These are phyloP conservation scores for Canna indica DNA, from an alignment of 176 grass and related monocot species.

Conservation along the genomic window DNA sequence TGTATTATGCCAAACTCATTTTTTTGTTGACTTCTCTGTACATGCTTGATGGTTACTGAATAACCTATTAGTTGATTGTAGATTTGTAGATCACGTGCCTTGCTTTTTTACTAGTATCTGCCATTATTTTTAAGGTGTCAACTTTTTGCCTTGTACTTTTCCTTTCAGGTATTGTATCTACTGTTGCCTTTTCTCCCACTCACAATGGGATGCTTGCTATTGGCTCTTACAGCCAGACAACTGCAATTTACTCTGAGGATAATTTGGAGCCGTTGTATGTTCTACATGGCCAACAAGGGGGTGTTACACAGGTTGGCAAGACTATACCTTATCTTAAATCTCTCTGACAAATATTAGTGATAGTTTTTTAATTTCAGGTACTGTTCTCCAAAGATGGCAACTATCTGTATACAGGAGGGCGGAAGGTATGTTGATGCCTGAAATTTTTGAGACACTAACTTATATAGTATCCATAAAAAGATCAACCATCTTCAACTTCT, in stretches of 20 bases:
- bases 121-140: neutral
- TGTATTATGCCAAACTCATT: neutral
- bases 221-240: conserved; percentile 88
- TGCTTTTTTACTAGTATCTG: neutral
- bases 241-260: conserved; percentile 67
- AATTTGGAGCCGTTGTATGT: conserved; percentile 89
- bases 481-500: neutral
- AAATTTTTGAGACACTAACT: neutral
- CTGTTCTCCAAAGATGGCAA: conserved; percentile 95
- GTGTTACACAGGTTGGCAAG: conserved; percentile 78
- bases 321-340: neutral
- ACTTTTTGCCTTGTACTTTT: neutral
- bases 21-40: too few species aligned
- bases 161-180: conserved; percentile 64
- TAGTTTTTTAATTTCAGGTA: conserved; percentile 38
- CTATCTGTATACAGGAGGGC: conserved; percentile 86
- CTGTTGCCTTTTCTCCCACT: conserved; percentile 67
- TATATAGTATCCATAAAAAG: neutral
- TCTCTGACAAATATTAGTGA: conserved; percentile 5
- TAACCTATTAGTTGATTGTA: neutral
- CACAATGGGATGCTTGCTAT: conserved; percentile 84
- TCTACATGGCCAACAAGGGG: conserved; percentile 73
- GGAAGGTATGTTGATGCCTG: conserved; percentile 46
- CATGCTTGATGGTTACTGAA: neutral
- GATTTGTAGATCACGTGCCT: neutral